Base-by-base conservation (phyloP, 495 filamentous ascomycete species). In the Neurospora terricola region DNA sequence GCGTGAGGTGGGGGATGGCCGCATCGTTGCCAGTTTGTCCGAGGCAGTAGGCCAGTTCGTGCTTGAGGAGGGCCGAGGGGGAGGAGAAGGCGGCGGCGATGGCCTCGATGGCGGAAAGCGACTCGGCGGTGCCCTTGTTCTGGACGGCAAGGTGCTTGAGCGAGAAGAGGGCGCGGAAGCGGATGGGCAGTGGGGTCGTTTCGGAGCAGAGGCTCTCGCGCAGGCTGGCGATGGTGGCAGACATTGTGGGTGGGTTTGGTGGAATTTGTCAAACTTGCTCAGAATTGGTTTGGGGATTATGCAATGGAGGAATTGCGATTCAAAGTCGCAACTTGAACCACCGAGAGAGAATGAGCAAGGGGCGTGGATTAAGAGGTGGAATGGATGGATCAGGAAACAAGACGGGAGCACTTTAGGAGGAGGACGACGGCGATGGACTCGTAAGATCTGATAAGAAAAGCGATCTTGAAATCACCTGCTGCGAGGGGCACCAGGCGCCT, bases 141-240 rank as follows among this genome's bases (percentile, higher is more conserved):
- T 90, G 86, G 54, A 89, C 90, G 11, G 96, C 96, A 59, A 97
- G 84, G 81, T 97, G 90, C 83, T 98, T 98, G 71, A 99, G 90
- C 14, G 96, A 97, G 86, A 99, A 99, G 76, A 98, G 92, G 36
- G 96, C 96, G 78, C 96, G 94, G 84, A 98, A 99, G 72, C 95
- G 93, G 73, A 91, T 87, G 68, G 94, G 91, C 73, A 99, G 92
- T 34, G 95, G 90, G 72, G 91, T 89, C 38, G 86, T 81, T 83
- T 98, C 94, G 72, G 91, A 89, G 76, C 86, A 89, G 70, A 99
- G 90, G 75, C 91, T 90, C 76, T 90, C 86, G 77, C 94, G 92
- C 66, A 97, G 90, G 69, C 86, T 79, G 66, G 84, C 75, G 77
- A 94, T 85, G 5, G 83, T 84, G 3, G 72, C 5, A 30, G 73